phyloP scores from a whole-genome alignment of 768 basidiomycete genomes.

The Phylloporus scabripes region DNA sequence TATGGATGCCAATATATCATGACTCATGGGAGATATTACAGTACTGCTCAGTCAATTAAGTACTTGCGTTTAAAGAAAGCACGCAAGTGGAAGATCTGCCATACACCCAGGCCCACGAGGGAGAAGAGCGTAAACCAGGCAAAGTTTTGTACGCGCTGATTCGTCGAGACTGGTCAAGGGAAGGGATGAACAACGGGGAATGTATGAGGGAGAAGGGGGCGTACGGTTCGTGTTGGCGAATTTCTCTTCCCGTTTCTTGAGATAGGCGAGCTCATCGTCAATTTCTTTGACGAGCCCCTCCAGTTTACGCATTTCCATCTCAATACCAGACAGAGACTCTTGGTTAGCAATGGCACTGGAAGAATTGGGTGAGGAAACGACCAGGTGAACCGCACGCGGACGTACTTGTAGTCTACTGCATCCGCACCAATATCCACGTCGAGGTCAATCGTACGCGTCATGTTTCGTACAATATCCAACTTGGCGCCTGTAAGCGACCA shows the following conservation, averaged over 20 bases:
- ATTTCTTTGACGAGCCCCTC: constrained; percentile 95
- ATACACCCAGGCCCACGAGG: constrained; percentile 74
- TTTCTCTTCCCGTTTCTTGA: constrained; percentile 82
- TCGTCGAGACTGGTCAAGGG: constrained; percentile 70
- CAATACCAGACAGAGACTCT: constrained; percentile 90
- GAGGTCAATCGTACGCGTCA: constrained; percentile 74
- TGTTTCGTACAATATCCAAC: constrained; percentile 41
- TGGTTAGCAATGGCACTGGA: constrained; percentile 95
- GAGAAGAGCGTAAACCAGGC: constrained; percentile 82
- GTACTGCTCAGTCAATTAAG: constrained; percentile 64
- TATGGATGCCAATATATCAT: constrained; percentile 1
- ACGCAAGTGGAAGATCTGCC: constrained; percentile 94
- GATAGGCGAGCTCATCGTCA: constrained; percentile 86
- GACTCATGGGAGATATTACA: constrained; percentile 5
- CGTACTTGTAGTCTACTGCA: constrained; percentile 97
- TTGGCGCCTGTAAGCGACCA: constrained; percentile 36
- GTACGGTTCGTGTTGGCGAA: constrained; percentile 87
- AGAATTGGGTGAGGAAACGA: constrained; percentile 1
- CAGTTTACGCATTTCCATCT: constrained; percentile 97
- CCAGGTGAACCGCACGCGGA: constrained; percentile 2
- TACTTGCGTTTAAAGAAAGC: constrained; percentile 96
- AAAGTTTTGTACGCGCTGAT: constrained; percentile 86
- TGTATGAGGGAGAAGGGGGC: constrained; percentile 25
- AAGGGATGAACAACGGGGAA: not conserved
- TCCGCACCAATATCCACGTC: constrained; percentile 98